Evolutionary conservation across 257 asterid genomes (phyloP).

Genomic region (Avicennia marina): DNA sequence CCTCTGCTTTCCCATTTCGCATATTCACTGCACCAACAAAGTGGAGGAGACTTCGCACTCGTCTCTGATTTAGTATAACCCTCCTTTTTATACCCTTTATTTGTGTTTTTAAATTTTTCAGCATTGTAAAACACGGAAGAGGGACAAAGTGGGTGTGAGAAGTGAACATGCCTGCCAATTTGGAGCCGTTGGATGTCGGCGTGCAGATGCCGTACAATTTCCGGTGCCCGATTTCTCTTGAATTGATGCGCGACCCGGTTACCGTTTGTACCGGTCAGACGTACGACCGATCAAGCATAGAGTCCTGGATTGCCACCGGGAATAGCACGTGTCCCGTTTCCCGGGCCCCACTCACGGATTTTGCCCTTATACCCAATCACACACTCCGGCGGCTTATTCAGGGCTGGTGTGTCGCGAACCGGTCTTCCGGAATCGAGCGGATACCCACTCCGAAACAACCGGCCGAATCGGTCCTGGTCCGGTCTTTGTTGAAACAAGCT

Average conservation of each 20-base stretch:
- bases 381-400: constrained; percentile 89
- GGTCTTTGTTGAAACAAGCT: constrained; percentile 58
- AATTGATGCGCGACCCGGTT: constrained; percentile 90
- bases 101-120: too few species aligned
- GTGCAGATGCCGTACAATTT: constrained; percentile 89
- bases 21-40: constrained; percentile 33
- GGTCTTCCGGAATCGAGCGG: constrained; percentile 73
- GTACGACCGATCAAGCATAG: constrained; percentile 86
- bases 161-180: constrained; percentile 56
- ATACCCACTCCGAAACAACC: constrained; percentile 99
- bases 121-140: too few species aligned
- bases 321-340: constrained; percentile 92
- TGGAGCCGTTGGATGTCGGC: constrained; percentile 69
- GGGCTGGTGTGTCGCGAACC: constrained; percentile 95
- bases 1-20: constrained; percentile 49
- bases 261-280: constrained; percentile 98
- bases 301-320: constrained; percentile 96
- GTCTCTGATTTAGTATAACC: constrained; percentile 21
- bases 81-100: constrained; percentile 15
- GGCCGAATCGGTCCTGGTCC: constrained; percentile 70
- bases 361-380: constrained; percentile 83
- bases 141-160: constrained; percentile 5
- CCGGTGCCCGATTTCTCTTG: constrained; percentile 89
- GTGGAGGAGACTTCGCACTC: constrained; percentile 40
- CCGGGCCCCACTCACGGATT: constrained; percentile 61